Base-by-base conservation (phyloP, 495 filamentous ascomycete species). In the Staphylotrichum tortipilum region DNA sequence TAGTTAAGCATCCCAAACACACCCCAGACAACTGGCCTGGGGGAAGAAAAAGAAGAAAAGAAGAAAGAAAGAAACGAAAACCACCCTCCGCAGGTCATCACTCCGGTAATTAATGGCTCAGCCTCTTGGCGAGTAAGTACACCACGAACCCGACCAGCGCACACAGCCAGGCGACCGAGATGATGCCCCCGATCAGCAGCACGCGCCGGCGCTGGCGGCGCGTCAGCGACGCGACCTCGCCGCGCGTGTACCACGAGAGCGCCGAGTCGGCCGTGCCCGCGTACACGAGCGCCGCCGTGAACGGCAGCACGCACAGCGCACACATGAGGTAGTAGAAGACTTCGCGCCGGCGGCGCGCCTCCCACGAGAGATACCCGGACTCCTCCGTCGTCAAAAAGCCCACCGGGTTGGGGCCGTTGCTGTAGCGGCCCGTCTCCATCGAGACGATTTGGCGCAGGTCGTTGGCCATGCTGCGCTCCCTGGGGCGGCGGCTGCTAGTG, bases 161-260 rank as follows among this genome's bases (percentile, higher is more conserved):
- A 26, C 28, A 22, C 19, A 62, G 9, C 59, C 57, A 62, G 26
- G 57, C 7, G 1, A 37, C 37, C 9, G 40, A 58, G 7, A 63
- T 10, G 19, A 63, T 45, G 11, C 15, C 24, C 17, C 62, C 62
- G 11, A 48, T 2, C 5, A 66, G 14, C 39, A 64, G 46, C 11
- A 56, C 35, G 19, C 46, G 59, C 21, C 57, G 51, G 38, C 61
- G 54, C 40, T 71, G 68, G 2, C 21, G 44, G 14, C 45, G 49
- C 5, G 56, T 64, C 14, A 71, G 35, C 6, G 37, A 49, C 19
- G 41, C 47, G 4, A 62, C 55, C 40, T 69, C 68, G 21, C 67
- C 65, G 5, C 47, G 23, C 4, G 69, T 70, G 22, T 50, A 60
- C 68, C 68, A 72, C 2, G 44, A 44, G 10, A 71, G 46, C 0